These are phyloP conservation scores for Actinidia arguta DNA, from an alignment of 179 eudicot genomes.

Conservation along the genomic window DNA sequence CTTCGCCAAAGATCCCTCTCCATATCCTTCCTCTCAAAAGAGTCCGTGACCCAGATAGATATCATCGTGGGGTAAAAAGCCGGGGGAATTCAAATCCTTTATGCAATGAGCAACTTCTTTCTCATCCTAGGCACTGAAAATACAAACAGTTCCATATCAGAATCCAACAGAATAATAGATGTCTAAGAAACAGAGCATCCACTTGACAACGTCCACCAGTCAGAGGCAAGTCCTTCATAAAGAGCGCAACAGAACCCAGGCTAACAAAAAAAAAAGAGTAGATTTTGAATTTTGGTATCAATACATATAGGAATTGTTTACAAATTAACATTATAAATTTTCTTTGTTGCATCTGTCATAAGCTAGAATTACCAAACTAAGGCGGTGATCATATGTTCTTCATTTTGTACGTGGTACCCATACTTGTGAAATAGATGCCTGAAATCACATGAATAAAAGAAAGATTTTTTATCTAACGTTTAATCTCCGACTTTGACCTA, in stretches of 20 bases:
- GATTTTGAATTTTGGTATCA: too few relatives aligned
- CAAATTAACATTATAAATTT: too few relatives aligned
- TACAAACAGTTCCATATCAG: background rate
- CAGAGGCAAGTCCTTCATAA: background rate
- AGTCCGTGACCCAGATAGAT: conserved; percentile 85
- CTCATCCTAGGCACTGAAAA: conserved; percentile 84
- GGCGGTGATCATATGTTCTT: too few relatives aligned
- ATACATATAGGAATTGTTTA: too few relatives aligned
- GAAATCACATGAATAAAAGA: too few relatives aligned
- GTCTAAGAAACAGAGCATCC: background rate
- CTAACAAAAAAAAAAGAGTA: background rate
- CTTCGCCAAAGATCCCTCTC: conserved; percentile 79
- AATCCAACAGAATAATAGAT: conserved; percentile 2
- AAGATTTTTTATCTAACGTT: too few relatives aligned
- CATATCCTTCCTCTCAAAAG: conserved; percentile 92
- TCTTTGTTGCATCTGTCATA: too few relatives aligned
- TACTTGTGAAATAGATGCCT: too few relatives aligned
- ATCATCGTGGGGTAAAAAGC: conserved; percentile 76
- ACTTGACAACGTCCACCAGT: background rate
- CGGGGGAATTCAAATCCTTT: conserved; percentile 84
- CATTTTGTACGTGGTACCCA: too few relatives aligned
- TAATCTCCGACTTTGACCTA: too few relatives aligned
- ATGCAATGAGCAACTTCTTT: conserved; percentile 84
- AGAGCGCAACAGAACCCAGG: background rate
- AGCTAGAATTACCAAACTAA: too few relatives aligned